Evolutionary conservation across 768 basidiomycete species (phyloP).

Genomic region (Lentinula aciculospora): DNA sequence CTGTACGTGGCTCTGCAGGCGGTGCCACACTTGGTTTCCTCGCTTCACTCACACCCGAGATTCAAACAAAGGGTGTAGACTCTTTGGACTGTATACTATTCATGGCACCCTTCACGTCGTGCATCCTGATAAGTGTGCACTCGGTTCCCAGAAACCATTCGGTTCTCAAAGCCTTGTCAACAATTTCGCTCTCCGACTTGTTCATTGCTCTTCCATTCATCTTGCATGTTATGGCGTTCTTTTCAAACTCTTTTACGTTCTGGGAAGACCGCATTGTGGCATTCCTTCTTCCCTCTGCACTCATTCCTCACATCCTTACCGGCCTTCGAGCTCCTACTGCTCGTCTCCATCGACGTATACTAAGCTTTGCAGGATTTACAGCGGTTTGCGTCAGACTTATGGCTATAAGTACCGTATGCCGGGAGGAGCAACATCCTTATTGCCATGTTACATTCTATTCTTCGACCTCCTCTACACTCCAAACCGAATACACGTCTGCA

Average conservation of each 20-base stretch:
- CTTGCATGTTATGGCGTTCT: conserved; percentile 72
- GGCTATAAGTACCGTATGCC: conserved; percentile 78
- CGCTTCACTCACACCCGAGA: conserved; percentile 22
- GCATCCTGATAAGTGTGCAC: conserved; percentile 35
- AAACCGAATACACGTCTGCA: conserved; percentile 52
- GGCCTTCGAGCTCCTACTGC: conserved; percentile 65
- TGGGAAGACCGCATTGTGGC: conserved; percentile 89
- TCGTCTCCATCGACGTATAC: conserved; percentile 68
- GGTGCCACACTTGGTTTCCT: conserved; percentile 32
- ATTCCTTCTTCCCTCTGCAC: conserved; percentile 65
- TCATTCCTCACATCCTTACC: conserved; percentile 53
- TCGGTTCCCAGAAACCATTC: conserved; percentile 24
- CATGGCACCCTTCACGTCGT: conserved; percentile 39
- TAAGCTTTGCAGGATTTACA: conserved; percentile 65
- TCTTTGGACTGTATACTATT: conserved; percentile 48
- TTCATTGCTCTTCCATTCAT: conserved; percentile 43
- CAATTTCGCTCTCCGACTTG: conserved; percentile 20
- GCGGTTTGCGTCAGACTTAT: conserved; percentile 70
- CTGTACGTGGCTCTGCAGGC: conserved; percentile 28
- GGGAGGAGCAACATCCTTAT: conserved; percentile 91
- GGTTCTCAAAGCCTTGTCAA: neutral
- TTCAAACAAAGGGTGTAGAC: conserved; percentile 33
- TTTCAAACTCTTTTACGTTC: conserved; percentile 95
- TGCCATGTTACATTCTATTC: conserved; percentile 89
- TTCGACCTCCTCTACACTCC: conserved; percentile 61